phyloP scores from a whole-genome alignment of 495 filamentous ascomycete genomes.

The Lindgomyces ingoldianus region DNA sequence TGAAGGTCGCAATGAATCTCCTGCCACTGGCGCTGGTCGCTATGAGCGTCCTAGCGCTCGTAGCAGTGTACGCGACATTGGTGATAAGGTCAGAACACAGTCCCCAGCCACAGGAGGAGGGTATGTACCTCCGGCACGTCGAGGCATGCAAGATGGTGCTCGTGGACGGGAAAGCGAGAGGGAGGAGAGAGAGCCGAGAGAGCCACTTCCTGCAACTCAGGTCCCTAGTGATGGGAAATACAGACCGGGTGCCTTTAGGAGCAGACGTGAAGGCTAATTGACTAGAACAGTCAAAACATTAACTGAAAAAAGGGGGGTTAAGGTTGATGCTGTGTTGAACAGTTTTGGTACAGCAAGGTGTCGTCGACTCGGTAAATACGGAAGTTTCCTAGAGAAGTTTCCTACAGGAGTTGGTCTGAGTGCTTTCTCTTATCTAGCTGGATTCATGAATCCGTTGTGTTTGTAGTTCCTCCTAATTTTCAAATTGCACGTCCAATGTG shows the following conservation, averaged over 20 bases:
- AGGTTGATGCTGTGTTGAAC: not conserved
- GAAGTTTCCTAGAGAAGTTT: too few species aligned
- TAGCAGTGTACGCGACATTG: slow-evolving; percentile 24
- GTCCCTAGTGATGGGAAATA: slow-evolving; percentile 41
- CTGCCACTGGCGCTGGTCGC: slow-evolving; percentile 36
- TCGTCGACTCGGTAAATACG: not conserved
- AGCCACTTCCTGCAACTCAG: slow-evolving; percentile 24
- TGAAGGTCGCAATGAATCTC: slow-evolving; percentile 37
- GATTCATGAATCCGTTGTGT: not conserved
- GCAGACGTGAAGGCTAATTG: slow-evolving; percentile 15
- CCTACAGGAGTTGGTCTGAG: not conserved
- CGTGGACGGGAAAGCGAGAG: slow-evolving; percentile 32
- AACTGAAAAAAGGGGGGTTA: not conserved
- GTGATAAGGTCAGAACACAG: slow-evolving; percentile 30
- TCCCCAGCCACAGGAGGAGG: slow-evolving; percentile 32
- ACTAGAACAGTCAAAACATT: not conserved
- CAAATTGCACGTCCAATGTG: not conserved
- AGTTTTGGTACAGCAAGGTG: not conserved
- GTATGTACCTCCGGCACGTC: slow-evolving; percentile 22
- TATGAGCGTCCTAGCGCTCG: slow-evolving; percentile 26
- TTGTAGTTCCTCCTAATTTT: not conserved
- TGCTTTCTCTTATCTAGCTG: not conserved
- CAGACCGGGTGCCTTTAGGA: slow-evolving; percentile 37
- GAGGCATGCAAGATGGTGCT: slow-evolving; percentile 25
- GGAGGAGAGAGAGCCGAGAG: slow-evolving; percentile 20